Conservation (phyloP, 441 rosid species). For the Metrosideros polymorpha region DNA sequence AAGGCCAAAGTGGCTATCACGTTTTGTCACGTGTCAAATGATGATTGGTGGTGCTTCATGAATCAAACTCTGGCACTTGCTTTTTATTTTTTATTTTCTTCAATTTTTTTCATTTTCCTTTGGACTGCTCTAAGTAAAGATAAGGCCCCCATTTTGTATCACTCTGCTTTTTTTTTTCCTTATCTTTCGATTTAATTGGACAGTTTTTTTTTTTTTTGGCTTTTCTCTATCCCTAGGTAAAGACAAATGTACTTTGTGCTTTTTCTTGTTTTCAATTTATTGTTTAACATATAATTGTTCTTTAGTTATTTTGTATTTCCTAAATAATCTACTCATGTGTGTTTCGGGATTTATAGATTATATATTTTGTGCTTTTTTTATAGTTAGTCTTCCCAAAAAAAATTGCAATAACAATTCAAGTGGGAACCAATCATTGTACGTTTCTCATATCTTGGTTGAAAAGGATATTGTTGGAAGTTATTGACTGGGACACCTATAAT, state of each 20-base stretch:
- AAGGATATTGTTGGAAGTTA: neutral
- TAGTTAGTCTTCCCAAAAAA: neutral
- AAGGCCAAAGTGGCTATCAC: neutral
- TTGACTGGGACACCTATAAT: neutral
- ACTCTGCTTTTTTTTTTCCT: neutral
- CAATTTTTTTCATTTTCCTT: neutral
- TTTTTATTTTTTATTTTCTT: neutral
- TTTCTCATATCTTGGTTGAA: neutral
- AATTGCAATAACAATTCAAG: neutral
- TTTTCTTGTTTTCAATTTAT: neutral
- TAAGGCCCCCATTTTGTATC: neutral
- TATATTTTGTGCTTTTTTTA: neutral
- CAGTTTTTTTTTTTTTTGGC: neutral
- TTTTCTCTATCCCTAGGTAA: neutral
- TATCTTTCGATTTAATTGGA: neutral
- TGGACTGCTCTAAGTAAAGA: neutral
- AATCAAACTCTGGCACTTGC: no score
- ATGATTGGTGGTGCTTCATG: neutral
- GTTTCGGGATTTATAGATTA: neutral
- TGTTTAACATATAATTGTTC: neutral
- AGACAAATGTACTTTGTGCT: neutral
- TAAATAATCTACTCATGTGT: neutral
- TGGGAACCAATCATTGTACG: neutral
- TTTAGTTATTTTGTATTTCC: neutral
- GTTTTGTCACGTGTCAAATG: neutral